Conservation (phyloP, 768 basidiomycete species). For the Termitomyces sp. region DNA sequence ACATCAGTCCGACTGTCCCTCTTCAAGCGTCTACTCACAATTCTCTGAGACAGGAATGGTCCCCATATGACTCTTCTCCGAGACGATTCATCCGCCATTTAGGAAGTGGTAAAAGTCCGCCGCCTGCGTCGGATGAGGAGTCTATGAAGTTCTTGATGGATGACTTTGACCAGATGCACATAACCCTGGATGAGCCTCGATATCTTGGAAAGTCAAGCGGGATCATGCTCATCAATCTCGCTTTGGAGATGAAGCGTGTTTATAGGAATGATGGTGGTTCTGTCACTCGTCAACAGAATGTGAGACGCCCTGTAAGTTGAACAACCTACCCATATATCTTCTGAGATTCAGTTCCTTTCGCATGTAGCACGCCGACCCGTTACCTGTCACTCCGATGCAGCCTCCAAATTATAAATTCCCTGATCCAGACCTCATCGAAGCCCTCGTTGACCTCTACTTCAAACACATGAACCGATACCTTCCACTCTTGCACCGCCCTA, state of each 20-base stretch:
- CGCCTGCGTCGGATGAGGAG: constrained; percentile 21
- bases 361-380: constrained; percentile 22
- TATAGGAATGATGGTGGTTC: constrained; percentile 26
- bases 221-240: constrained; percentile 42
- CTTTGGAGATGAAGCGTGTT: constrained; percentile 51
- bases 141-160: constrained; percentile 26
- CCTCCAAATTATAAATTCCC: constrained; percentile 38
- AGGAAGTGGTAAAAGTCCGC: background rate
- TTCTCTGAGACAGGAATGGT: background rate
- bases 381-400: constrained; percentile 7
- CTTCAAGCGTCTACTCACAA: background rate
- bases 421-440: constrained; percentile 39
- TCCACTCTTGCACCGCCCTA: constrained; percentile 69
- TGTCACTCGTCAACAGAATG: background rate
- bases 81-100: constrained; percentile 8
- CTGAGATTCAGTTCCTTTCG: background rate
- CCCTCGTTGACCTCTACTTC: constrained; percentile 66
- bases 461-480: constrained; percentile 42
- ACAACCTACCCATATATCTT: background rate
- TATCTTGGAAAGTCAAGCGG: constrained; percentile 55
- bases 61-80: constrained; percentile 1
- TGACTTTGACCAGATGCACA: constrained; percentile 28
- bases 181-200: constrained; percentile 23
- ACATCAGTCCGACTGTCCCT: background rate
- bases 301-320: background rate